Evolutionary conservation across 352 stramenopile genomes (phyloP), one percentile per base, ranked within the genome.

Genomic region (Lagenidium giganteum): DNA sequence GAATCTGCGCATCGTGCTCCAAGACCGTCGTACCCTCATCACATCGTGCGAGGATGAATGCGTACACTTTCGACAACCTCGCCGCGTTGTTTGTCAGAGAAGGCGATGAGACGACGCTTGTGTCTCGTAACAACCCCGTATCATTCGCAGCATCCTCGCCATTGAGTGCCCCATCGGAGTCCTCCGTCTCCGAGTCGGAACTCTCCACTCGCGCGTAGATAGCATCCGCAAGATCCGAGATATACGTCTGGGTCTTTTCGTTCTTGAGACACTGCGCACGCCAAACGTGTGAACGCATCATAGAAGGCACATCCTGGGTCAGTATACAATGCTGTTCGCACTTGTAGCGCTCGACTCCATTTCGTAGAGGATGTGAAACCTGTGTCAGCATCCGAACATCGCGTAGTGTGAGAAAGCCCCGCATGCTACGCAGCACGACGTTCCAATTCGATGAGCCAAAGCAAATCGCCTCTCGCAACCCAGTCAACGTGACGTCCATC

Each of bases 1-100:
- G 54, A 37, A 90, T 90, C 57, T 87, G 78, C 44, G 77, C 61
- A 23, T 74, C 64, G 20, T 64, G 55, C 32, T 90, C 78, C 29
- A 73, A 61, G n/a, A 54, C 43, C 11, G 53, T 47, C 11, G 38
- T 35, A 23, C 40, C 36, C 0, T 54, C 49, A 16, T 70, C 59
- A 32, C 74, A 87, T 5, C 61, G 64, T 1, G 52, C 49, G 17
- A 67, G 54, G 17, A 86, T 73, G 23, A 86, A 51, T 11, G 66
- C 67, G 36, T 87, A 89, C 22, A 57, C 67, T 29, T 53, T 51
- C 11, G 47, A 47, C 61, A 57, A 68, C 9, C n/a, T n/a, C n/a
- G n/a, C n/a, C n/a, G n/a, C n/a, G n/a, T n/a, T n/a, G n/a, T n/a
- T n/a, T n/a, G n/a, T n/a, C n/a, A n/a, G n/a, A n/a, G n/a, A 64